Evolutionary conservation across 257 asterid genomes (phyloP), one percentile per base, ranked within the genome.

Genomic region (Gynochthodes officinalis): DNA sequence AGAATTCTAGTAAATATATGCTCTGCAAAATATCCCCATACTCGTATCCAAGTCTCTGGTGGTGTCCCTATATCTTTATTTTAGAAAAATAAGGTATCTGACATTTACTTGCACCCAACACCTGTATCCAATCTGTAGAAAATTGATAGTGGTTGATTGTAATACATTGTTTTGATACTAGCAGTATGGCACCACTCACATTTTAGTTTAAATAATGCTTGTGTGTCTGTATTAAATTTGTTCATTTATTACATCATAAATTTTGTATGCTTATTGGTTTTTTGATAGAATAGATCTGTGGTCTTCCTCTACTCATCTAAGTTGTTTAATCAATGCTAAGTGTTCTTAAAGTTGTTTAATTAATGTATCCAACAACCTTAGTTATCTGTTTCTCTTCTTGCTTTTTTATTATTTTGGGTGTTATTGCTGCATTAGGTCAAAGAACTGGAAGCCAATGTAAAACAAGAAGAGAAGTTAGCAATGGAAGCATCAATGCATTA

Each of bases 391-490:
- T n/a, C 8, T 61, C 73, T 57, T 42, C n/a, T 67, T 70, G 58
- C 12, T 35, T 33, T 33, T 72, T 80, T 59, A 25, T 71, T 74
- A 11, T n/a, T 76, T 30, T 14, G 64, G 48, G 27, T 70, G 70
- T 67, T 75, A 43, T 67, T 67, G 28, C 57, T 42, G 32, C 57
- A 74, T 67, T 76, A 93, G 98, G 83, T 94, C 35, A 88, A 88
- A 85, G 97, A 91, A 71, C 83, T 94, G 97, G 99, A 89, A 78
- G 83, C 84, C 75, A 71, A 73, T 70, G 73, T 85, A 66, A 94
- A 94, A 82, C 88, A 86, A 57, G 93, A 88, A 67, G 95, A 85
- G 71, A 91, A 84, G 80, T 40, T 73, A 74, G 96, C 96, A 57
- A 5, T 77, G 84, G 90, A 91, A 82, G 96, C 90, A 48, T 78